A percentile compares a stretch with the other conserved stretches of the same genome.
Conservation (phyloP, 2,329 filamentous ascomycete species). For the Hirsutella thompsonii region DNA sequence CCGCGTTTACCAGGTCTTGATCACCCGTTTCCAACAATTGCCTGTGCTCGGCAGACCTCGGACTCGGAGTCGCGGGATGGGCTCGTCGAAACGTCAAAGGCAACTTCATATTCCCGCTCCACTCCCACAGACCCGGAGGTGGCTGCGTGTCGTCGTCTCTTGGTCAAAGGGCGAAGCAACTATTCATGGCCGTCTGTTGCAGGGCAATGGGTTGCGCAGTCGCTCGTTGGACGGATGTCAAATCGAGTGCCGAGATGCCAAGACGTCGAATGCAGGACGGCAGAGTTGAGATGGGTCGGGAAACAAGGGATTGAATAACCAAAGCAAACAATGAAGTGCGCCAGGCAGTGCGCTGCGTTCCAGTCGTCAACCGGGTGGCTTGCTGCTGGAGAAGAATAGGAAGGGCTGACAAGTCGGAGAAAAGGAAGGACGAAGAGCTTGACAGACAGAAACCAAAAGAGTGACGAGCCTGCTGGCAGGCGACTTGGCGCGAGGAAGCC, state of each 20-base stretch:
- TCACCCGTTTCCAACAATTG: too few relatives aligned
- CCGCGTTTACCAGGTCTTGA: constrained; percentile 9
- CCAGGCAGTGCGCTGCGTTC: not conserved
- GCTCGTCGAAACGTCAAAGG: not conserved
- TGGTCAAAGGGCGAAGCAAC: constrained; percentile 8
- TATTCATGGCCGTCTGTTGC: constrained; percentile 5
- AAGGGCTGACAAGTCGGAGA: not conserved
- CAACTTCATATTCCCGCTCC: not conserved
- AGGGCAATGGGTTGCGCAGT: too few relatives aligned
- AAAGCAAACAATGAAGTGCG: not conserved
- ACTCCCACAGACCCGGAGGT: too few relatives aligned
- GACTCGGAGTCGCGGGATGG: constrained; percentile 1
- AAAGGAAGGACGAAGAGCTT: constrained; percentile 26
- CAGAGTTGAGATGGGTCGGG: not conserved
- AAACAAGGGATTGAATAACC: not conserved
- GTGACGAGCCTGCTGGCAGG: constrained; percentile 46
- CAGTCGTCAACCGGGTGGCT: not conserved
- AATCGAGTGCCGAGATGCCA: not conserved
- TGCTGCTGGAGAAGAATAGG: not conserved
- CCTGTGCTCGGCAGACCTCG: too few relatives aligned
- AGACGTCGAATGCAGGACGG: not conserved
- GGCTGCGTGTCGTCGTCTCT: too few relatives aligned
- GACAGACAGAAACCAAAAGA: constrained; percentile 28
- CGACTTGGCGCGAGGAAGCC: constrained; percentile 15
- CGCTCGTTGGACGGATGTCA: not conserved